phyloP scores from a whole-genome alignment of 2,329 filamentous ascomycete genomes.

The Thelonectria discophora region DNA sequence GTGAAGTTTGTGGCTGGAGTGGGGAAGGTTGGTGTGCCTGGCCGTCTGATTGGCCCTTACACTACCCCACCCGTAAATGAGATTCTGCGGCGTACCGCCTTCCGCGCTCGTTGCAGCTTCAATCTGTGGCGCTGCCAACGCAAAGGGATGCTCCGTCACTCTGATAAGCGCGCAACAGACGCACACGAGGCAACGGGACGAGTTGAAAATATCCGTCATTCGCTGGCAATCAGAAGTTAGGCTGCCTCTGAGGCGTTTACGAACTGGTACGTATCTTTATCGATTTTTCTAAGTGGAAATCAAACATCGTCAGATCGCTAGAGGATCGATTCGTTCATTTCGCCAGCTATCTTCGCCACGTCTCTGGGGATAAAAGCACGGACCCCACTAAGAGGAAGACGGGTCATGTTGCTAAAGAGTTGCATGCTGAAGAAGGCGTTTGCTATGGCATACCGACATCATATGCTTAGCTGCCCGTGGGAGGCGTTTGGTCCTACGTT shows the following conservation, averaged over 20 bases:
- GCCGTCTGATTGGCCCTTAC: slow-evolving; percentile 16
- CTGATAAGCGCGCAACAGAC: slow-evolving; percentile 20
- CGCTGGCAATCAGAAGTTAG: not conserved
- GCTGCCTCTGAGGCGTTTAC: too few species aligned
- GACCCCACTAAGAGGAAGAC: not conserved
- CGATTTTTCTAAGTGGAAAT: not conserved
- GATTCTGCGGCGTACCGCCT: slow-evolving; percentile 1
- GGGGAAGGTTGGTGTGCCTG: slow-evolving; percentile 20
- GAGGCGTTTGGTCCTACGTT: too few species aligned
- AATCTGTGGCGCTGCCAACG: slow-evolving; percentile 2
- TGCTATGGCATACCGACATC: not conserved
- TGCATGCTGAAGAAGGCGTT: not conserved
- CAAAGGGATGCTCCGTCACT: slow-evolving; percentile 14
- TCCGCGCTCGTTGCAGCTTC: slow-evolving; percentile 7
- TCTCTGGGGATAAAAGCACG: slow-evolving; percentile 16
- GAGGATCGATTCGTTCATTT: slow-evolving; percentile 11
- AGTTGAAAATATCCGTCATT: slow-evolving; percentile 4
- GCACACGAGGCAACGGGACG: slow-evolving; percentile 13
- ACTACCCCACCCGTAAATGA: slow-evolving; percentile 11
- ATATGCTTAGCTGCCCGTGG: too few species aligned
- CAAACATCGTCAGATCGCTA: not conserved
- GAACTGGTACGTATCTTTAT: not conserved
- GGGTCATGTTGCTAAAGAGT: not conserved
- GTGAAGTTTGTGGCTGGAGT: slow-evolving; percentile 24
- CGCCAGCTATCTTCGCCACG: slow-evolving; percentile 14